Percentiles rank a stretch among this genome's conserved stretches.
phyloP scores from a whole-genome alignment of 2,329 filamentous ascomycete genomes.

The Pseudocercospora pini-densiflorae region DNA sequence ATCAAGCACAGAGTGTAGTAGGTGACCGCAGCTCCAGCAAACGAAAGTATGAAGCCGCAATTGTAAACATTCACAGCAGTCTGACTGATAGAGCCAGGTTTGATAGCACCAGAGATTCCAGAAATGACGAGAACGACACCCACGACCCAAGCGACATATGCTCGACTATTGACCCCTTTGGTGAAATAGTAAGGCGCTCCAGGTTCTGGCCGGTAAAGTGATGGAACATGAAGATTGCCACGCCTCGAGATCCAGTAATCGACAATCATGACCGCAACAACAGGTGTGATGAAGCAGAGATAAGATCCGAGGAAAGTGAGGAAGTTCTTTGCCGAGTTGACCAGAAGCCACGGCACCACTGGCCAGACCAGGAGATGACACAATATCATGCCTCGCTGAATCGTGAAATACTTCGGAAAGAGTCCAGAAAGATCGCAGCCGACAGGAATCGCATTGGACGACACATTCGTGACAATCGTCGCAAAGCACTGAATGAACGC shows the following conservation, averaged over 20 bases:
- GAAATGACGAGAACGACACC: constrained; percentile 31
- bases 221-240: constrained; percentile 48
- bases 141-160: constrained; percentile 27
- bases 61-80: constrained; percentile 31
- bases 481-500: constrained; percentile 44
- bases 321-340: constrained; percentile 47
- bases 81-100: constrained; percentile 24
- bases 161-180: constrained; percentile 28
- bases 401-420: constrained; percentile 50
- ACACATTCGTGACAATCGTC: constrained; percentile 51
- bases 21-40: constrained; percentile 20
- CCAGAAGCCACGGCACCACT: constrained; percentile 50
- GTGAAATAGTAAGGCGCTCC: constrained; percentile 30
- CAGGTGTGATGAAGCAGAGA: constrained; percentile 48
- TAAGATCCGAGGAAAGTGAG: constrained; percentile 51
- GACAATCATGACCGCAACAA: constrained; percentile 45
- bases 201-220: constrained; percentile 39
- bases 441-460: constrained; percentile 48
- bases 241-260: constrained; percentile 48
- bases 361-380: constrained; percentile 44
- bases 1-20: constrained; percentile 25
- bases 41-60: constrained; percentile 30
- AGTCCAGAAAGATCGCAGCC: constrained; percentile 49
- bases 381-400: constrained; percentile 49
- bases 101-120: constrained; percentile 26